A percentile compares a stretch with the other conserved stretches of the same genome.
These are phyloP conservation scores for Aureobasidium mangrovei DNA, from an alignment of 2,329 filamentous ascomycete genomes.

Conservation along the genomic window DNA sequence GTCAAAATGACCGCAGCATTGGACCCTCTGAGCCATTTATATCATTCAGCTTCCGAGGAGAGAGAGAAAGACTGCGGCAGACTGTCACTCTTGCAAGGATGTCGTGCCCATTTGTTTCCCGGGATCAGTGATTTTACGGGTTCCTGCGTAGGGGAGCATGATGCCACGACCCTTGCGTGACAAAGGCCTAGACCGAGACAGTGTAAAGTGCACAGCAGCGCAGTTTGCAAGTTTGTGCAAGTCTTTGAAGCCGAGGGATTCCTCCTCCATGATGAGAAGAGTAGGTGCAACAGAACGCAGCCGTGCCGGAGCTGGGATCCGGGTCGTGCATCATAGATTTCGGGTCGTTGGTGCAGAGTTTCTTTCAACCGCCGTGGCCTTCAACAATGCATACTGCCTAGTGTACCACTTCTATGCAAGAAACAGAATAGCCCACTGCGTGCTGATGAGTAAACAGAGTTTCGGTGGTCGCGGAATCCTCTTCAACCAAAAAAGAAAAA, in stretches of 20 bases:
- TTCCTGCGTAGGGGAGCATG: not conserved
- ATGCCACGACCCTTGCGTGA: not conserved
- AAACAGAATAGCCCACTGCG: not conserved
- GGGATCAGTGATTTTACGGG: not conserved
- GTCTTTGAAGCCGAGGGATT: not conserved
- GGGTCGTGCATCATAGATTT: no score
- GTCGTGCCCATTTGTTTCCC: no score
- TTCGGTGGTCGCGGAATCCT: not conserved
- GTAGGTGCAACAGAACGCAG: no score
- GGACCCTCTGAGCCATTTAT: no score
- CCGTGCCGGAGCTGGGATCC: not conserved
- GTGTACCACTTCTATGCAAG: not conserved
- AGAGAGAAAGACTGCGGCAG: no score
- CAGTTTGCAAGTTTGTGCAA: not conserved
- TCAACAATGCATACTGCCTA: no score
- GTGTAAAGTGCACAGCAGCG: not conserved
- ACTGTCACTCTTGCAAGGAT: not conserved
- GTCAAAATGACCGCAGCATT: no score
- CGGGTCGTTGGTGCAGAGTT: no score
- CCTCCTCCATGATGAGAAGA: no score
- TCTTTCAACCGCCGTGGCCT: no score
- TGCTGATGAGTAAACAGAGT: not conserved
- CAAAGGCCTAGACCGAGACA: not conserved
- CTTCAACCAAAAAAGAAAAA: not conserved
- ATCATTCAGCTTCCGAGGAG: no score